These are phyloP conservation scores for Linum trigynum DNA, from an alignment of 345 rosid species.

Conservation along the genomic window DNA sequence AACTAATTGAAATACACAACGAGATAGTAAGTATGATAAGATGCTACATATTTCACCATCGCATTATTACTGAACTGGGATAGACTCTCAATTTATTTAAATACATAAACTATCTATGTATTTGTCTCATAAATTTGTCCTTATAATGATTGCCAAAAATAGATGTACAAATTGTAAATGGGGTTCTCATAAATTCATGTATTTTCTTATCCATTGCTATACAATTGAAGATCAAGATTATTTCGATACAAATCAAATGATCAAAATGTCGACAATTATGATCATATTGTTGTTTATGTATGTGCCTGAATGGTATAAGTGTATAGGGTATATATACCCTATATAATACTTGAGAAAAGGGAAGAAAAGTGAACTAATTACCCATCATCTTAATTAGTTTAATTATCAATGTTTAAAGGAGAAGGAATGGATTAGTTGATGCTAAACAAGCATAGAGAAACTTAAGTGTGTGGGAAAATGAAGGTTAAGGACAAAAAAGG, in stretches of 20 bases:
- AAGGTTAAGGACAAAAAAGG: background rate
- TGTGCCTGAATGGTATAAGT: conserved; percentile 25
- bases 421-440: background rate
- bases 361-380: background rate
- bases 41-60: too few species aligned
- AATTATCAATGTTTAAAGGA: background rate
- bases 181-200: too few species aligned
- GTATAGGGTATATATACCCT: background rate
- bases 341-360: conserved; percentile 12
- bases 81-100: too few species aligned
- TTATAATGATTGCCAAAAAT: too few species aligned
- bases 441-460: background rate
- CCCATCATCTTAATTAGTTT: background rate
- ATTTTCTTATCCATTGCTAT: too few species aligned
- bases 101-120: too few species aligned
- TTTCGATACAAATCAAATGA: background rate
- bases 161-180: too few species aligned
- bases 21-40: too few species aligned
- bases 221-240: too few species aligned
- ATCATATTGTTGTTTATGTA: background rate
- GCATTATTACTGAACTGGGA: too few species aligned
- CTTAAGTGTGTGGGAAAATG: background rate
- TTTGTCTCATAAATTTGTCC: too few species aligned
- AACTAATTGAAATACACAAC: too few species aligned
- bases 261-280: background rate